These are phyloP conservation scores for Jackrogersella multiformis DNA, from an alignment of 495 filamentous ascomycete species.

Conservation along the genomic window DNA sequence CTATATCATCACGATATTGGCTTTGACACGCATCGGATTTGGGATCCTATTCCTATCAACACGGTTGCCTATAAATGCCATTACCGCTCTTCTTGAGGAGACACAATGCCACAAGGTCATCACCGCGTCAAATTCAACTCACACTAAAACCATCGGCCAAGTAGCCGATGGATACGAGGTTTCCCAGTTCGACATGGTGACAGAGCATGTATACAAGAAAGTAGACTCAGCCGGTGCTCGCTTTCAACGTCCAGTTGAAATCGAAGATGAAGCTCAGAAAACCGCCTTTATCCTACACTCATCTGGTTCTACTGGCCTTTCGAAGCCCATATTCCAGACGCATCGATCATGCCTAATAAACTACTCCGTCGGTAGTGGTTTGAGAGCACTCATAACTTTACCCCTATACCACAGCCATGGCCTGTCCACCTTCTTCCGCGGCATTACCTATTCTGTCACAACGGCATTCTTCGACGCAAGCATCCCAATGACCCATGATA, in stretches of 20 bases:
- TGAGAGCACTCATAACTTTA: slow-evolving; percentile 41
- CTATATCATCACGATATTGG: slow-evolving; percentile 55
- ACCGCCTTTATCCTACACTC: slow-evolving; percentile 56
- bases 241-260: slow-evolving; percentile 25
- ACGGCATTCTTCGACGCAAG: slow-evolving; percentile 56
- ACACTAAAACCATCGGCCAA: slow-evolving; percentile 40
- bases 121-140: slow-evolving; percentile 41
- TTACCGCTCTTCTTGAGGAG: slow-evolving; percentile 51
- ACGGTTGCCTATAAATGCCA: slow-evolving; percentile 55
- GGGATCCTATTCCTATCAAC: slow-evolving; percentile 59
- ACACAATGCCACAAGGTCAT: slow-evolving; percentile 51
- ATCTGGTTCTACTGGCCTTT: slow-evolving; percentile 64
- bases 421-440: slow-evolving; percentile 59
- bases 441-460: slow-evolving; percentile 47
- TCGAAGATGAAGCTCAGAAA: slow-evolving; percentile 37
- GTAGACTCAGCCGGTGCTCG: slow-evolving; percentile 1
- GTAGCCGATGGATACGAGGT: slow-evolving; percentile 27
- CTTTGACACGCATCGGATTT: slow-evolving; percentile 56
- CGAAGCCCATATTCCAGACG: slow-evolving; percentile 58
- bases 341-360: slow-evolving; percentile 45
- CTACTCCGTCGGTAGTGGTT: slow-evolving; percentile 33
- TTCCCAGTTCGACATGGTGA: slow-evolving; percentile 16
- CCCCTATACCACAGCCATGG: slow-evolving; percentile 55
- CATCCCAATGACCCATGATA: slow-evolving; percentile 53
- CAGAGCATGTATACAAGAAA: slow-evolving; percentile 30